phyloP scores from a whole-genome alignment of 768 basidiomycete species.

The Mrakia frigida region DNA sequence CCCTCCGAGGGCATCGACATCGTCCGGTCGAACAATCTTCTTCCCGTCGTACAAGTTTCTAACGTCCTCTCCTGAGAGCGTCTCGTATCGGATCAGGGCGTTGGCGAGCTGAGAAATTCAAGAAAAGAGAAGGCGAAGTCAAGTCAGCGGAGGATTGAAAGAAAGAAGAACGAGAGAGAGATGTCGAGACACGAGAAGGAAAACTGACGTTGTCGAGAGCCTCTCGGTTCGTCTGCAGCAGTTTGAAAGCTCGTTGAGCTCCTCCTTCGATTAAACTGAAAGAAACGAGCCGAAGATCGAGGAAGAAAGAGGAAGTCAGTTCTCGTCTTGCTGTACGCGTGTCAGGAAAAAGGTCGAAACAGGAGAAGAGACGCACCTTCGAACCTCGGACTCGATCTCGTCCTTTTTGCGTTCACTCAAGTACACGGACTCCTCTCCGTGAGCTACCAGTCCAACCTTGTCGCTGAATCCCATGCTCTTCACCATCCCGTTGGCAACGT shows the following conservation, averaged over 20 bases:
- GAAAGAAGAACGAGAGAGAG: background rate
- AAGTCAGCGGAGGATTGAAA: background rate
- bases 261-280: background rate
- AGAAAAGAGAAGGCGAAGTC: background rate
- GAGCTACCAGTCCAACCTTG: slow-evolving; percentile 28
- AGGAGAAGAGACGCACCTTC: background rate
- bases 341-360: background rate
- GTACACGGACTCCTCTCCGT: slow-evolving; percentile 24
- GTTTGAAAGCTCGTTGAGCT: background rate
- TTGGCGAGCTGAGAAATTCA: slow-evolving; percentile 10
- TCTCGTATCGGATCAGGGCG: slow-evolving; percentile 29
- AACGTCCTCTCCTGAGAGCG: slow-evolving; percentile 22
- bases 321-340: no score
- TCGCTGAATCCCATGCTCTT: slow-evolving; percentile 15
- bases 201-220: background rate
- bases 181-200: no score
- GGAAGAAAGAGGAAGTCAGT: background rate
- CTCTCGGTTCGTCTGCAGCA: background rate
- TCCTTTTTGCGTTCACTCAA: slow-evolving; percentile 27
- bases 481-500: slow-evolving; percentile 28
- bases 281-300: background rate
- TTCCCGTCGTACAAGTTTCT: slow-evolving; percentile 10
- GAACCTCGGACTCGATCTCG: slow-evolving; percentile 31
- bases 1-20: background rate
- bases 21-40: background rate